Evolutionary conservation across 163 green algal genomes (phyloP).

Genomic region (Volvox carteri): DNA sequence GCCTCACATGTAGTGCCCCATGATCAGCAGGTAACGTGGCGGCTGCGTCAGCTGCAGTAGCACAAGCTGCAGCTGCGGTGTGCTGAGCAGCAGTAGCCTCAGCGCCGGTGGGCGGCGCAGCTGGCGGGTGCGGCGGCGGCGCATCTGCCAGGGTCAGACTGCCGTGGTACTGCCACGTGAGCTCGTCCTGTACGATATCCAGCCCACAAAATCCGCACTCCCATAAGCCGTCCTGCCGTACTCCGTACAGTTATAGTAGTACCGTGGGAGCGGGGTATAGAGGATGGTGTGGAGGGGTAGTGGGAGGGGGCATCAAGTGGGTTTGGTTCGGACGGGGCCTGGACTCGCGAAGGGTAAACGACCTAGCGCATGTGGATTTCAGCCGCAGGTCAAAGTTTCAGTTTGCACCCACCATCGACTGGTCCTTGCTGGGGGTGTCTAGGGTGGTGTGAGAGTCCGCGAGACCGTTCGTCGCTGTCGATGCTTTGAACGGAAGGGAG

Average conservation of each 20-base stretch:
- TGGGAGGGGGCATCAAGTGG: too few species aligned
- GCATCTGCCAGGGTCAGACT: constrained; percentile 22
- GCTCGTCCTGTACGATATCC: constrained; percentile 20
- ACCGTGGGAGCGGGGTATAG: too few species aligned
- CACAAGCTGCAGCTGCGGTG: background rate
- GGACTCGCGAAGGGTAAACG: too few species aligned
- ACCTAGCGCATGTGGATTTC: too few species aligned
- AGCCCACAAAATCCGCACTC: constrained; percentile 49
- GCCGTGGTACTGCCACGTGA: constrained; percentile 43
- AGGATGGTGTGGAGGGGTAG: too few species aligned
- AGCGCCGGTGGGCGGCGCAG: background rate
- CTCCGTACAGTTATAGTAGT: too few species aligned
- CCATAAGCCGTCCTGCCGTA: constrained; percentile 50
- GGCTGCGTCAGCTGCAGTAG: background rate
- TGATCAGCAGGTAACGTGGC: constrained; percentile 3
- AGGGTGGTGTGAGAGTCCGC: background rate
- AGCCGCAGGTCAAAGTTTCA: too few species aligned
- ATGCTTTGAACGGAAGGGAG: too few species aligned
- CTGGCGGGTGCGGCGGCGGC: background rate
- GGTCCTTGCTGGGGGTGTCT: constrained; percentile 54
- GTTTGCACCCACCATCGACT: constrained; percentile 39
- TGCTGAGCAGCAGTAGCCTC: background rate
- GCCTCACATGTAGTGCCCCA: constrained; percentile 26
- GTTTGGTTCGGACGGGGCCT: too few species aligned
- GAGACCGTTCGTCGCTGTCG: too few species aligned